Percentiles rank a stretch among this genome's conserved stretches.
Evolutionary conservation across 2,329 filamentous ascomycete genomes (phyloP).

Genomic region (Colletotrichum melonis): DNA sequence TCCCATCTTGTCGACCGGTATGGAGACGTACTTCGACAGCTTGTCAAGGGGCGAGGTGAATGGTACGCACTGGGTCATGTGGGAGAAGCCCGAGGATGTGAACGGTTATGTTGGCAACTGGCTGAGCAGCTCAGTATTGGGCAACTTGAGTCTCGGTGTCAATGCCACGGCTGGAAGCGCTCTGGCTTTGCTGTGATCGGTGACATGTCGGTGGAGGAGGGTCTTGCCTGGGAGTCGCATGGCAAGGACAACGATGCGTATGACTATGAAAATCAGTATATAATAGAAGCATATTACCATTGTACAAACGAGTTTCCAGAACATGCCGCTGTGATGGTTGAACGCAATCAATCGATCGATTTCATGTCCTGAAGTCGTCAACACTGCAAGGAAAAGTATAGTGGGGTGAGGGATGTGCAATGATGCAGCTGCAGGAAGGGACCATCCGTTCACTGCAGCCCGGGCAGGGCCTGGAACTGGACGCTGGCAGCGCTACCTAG

Average conservation of each 20-base stretch:
- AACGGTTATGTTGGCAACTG: slow-evolving; percentile 55
- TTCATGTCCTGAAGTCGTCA: neutral
- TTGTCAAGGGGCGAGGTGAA: slow-evolving; percentile 70
- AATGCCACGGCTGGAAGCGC: slow-evolving; percentile 6
- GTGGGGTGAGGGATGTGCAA: neutral
- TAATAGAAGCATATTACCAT: neutral
- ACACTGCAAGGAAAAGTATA: neutral
- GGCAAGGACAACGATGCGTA: neutral
- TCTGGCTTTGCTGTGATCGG: neutral
- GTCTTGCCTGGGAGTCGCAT: neutral
- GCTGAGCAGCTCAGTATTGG: slow-evolving; percentile 12
- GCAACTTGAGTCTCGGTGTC: slow-evolving; percentile 10
- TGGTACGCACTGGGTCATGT: slow-evolving; percentile 80
- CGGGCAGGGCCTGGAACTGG: no score
- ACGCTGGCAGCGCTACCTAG: no score
- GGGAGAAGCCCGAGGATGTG: slow-evolving; percentile 73
- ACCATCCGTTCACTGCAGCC: no score
- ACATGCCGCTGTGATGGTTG: neutral
- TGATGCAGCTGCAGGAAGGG: neutral
- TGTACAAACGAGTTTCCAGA: neutral
- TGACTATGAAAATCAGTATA: neutral
- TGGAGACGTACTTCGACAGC: slow-evolving; percentile 72
- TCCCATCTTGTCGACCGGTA: slow-evolving; percentile 72
- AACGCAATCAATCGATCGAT: neutral
- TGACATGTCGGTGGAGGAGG: neutral